Percentiles rank a stretch among this genome's conserved stretches.
Conservation (phyloP, 2,329 filamentous ascomycete species). For the Beauveria pseudobassiana region DNA sequence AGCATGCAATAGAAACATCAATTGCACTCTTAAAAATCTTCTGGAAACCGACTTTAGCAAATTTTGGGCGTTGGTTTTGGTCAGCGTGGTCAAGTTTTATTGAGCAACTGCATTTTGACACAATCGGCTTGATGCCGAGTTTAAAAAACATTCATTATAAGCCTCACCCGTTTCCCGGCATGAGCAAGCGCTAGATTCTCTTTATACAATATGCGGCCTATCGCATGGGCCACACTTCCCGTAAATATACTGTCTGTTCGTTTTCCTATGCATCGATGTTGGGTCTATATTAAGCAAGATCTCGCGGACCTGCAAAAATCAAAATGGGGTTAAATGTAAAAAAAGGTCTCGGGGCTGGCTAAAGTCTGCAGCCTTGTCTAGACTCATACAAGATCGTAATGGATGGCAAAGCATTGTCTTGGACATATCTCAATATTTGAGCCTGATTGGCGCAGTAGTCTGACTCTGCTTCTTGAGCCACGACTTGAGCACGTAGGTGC, state of each 20-base stretch:
- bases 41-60: too few species aligned
- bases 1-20: too few species aligned
- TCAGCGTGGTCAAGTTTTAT: too few species aligned
- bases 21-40: too few species aligned
- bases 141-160: background rate
- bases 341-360: background rate
- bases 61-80: too few species aligned
- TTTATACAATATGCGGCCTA: background rate
- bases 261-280: conserved; percentile 1
- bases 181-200: background rate
- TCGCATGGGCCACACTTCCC: background rate
- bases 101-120: too few species aligned
- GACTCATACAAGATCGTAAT: background rate
- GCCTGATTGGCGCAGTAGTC: background rate
- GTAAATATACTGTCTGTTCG: background rate
- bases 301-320: background rate
- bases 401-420: background rate
- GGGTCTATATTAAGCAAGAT: background rate
- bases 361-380: too few species aligned
- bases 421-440: background rate
- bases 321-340: background rate
- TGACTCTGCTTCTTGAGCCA: background rate
- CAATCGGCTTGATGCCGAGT: too few species aligned
- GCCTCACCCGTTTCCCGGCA: background rate
- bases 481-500: conserved; percentile 22